Conservation (phyloP, 1,284 basidiomycete genomes). For the Trichosporon ovoides region DNA sequence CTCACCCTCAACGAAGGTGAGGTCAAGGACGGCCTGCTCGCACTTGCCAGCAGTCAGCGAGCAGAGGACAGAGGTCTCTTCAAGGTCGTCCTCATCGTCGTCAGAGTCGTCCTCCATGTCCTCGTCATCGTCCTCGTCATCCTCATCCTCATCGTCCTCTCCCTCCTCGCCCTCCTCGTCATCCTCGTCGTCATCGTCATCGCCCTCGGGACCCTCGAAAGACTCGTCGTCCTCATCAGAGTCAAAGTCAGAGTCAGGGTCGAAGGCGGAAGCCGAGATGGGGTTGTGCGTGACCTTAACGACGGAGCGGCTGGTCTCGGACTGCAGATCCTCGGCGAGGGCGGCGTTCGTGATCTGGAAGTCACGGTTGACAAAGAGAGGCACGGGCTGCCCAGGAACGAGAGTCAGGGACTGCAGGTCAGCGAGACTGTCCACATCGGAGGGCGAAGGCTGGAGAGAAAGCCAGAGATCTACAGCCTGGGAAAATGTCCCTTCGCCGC, state of each 20-base stretch:
- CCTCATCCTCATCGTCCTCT: slow-evolving; percentile 45
- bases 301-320: slow-evolving; percentile 63
- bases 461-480: not conserved
- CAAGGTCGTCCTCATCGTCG: slow-evolving; percentile 38
- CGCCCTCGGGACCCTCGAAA: slow-evolving; percentile 27
- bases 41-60: slow-evolving; percentile 55
- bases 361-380: slow-evolving; percentile 63
- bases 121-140: slow-evolving; percentile 46
- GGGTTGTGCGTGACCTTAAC: slow-evolving; percentile 68
- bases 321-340: slow-evolving; percentile 66
- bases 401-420: slow-evolving; percentile 31
- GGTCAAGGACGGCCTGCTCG: slow-evolving; percentile 71
- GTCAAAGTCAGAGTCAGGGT: slow-evolving; percentile 53
- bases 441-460: not conserved
- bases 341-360: slow-evolving; percentile 78
- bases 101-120: slow-evolving; percentile 50
- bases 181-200: slow-evolving; percentile 50
- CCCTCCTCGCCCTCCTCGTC: slow-evolving; percentile 49
- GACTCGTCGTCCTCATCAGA: slow-evolving; percentile 48
- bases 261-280: slow-evolving; percentile 45
- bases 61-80: slow-evolving; percentile 53
- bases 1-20: slow-evolving; percentile 69
- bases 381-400: slow-evolving; percentile 53
- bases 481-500: not conserved
- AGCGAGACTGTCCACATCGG: not conserved